These are phyloP conservation scores for Suillus sp. DNA, from an alignment of 768 basidiomycete species.

Conservation along the genomic window DNA sequence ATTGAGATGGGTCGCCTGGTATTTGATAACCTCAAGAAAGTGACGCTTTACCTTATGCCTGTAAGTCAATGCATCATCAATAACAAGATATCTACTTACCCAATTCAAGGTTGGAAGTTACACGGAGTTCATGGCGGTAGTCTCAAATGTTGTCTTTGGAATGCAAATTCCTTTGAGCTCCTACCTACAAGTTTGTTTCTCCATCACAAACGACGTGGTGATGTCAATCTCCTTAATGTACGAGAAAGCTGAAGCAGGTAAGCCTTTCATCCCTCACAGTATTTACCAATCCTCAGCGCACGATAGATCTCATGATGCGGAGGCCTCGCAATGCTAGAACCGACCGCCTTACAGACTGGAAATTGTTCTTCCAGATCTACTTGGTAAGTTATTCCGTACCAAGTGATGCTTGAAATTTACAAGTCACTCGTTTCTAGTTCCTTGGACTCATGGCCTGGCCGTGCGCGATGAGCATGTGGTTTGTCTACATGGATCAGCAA, in stretches of 20 bases:
- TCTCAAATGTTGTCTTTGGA: slow-evolving; percentile 58
- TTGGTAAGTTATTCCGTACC: slow-evolving; percentile 33
- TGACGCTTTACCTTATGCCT: slow-evolving; percentile 48
- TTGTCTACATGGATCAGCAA: slow-evolving; percentile 41
- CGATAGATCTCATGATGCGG: slow-evolving; percentile 45
- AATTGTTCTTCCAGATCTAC: slow-evolving; percentile 50
- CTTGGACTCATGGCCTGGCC: slow-evolving; percentile 50
- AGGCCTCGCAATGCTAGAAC: slow-evolving; percentile 51
- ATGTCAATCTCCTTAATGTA: slow-evolving; percentile 54
- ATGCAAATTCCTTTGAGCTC: slow-evolving; percentile 60
- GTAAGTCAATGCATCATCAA: slow-evolving; percentile 23
- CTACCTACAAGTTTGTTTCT: slow-evolving; percentile 58
- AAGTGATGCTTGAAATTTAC: not conserved
- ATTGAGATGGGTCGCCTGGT: slow-evolving; percentile 61
- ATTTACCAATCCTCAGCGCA: not conserved
- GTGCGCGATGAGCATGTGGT: slow-evolving; percentile 46
- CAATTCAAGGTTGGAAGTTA: slow-evolving; percentile 50
- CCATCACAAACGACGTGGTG: slow-evolving; percentile 53
- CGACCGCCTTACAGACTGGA: slow-evolving; percentile 53
- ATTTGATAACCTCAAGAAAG: slow-evolving; percentile 61
- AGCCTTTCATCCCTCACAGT: slow-evolving; percentile 9
- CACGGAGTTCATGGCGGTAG: slow-evolving; percentile 58
- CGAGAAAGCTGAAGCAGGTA: slow-evolving; percentile 53
- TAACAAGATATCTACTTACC: slow-evolving; percentile 11
- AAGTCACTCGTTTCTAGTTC: slow-evolving; percentile 33